phyloP scores from a whole-genome alignment of 169 alveolate genomes.

The Plasmodium chabaudi region DNA sequence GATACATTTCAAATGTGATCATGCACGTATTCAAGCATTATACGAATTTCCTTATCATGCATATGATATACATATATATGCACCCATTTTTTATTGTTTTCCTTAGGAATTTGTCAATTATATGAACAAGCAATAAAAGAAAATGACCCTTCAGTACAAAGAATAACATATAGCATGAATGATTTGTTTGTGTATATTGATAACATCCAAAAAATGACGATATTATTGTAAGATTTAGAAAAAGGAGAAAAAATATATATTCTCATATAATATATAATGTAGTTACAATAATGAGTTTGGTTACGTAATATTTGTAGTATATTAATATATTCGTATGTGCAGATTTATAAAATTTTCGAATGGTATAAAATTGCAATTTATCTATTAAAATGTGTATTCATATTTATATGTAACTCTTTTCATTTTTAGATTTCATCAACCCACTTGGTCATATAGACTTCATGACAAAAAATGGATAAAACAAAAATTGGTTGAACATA shows the following conservation, averaged over 20 bases:
- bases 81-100: not conserved
- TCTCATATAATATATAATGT: not conserved
- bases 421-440: slow-evolving; percentile 54
- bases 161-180: slow-evolving; percentile 73
- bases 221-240: slow-evolving; percentile 47
- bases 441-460: slow-evolving; percentile 64
- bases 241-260: not conserved
- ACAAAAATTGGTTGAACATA: slow-evolving; percentile 75
- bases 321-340: slow-evolving; percentile 12
- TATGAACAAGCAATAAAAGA: slow-evolving; percentile 78
- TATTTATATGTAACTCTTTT: slow-evolving; percentile 16
- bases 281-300: too few species aligned
- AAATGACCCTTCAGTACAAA: slow-evolving; percentile 73
- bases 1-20: not conserved
- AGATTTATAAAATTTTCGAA: not conserved
- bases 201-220: slow-evolving; percentile 65
- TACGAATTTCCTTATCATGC: not conserved
- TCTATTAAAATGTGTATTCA: not conserved
- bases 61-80: not conserved
- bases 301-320: not conserved
- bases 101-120: slow-evolving; percentile 71
- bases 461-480: slow-evolving; percentile 76
- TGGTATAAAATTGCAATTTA: not conserved
- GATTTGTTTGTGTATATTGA: slow-evolving; percentile 74
- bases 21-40: too few species aligned